phyloP scores from a whole-genome alignment of 75 land plant genomes.

The Pinus tabuliformis region DNA sequence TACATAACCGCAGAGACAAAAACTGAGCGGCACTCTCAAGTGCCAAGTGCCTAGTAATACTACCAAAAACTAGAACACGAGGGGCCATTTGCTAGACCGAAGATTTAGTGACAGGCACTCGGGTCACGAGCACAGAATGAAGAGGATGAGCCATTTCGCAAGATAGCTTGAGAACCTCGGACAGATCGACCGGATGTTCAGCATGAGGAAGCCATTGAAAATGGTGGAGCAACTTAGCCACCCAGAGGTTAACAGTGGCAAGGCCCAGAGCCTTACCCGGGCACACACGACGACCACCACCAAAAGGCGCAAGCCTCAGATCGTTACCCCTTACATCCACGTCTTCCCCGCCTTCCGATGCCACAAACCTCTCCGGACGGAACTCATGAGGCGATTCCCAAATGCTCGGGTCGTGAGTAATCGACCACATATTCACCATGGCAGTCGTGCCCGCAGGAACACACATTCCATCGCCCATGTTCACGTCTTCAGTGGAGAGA shows the following conservation, averaged over 20 bases:
- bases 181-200: conserved; percentile 11
- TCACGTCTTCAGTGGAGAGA: conserved; percentile 25
- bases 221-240: conserved; percentile 15
- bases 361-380: conserved; percentile 39
- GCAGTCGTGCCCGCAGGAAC: conserved; percentile 42
- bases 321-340: conserved; percentile 25
- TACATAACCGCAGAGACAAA: no score
- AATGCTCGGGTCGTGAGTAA: conserved; percentile 17
- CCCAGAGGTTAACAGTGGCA: conserved; percentile 20
- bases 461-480: conserved; percentile 13
- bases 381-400: conserved; percentile 32
- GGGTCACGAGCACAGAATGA: background rate
- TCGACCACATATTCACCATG: conserved; percentile 56
- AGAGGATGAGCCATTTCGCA: conserved; percentile 33
- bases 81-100: no score
- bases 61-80: no score
- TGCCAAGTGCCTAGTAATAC: no score
- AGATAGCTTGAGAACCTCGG: conserved; percentile 29
- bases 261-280: conserved; percentile 23
- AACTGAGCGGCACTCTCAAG: no score
- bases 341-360: conserved; percentile 12
- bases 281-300: conserved; percentile 24
- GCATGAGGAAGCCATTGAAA: conserved; percentile 1
- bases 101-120: no score
- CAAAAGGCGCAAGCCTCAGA: conserved; percentile 29